Conservation (phyloP, 225 moss, liverwort and hornwort genomes). For the Marchantia paleacea region DNA sequence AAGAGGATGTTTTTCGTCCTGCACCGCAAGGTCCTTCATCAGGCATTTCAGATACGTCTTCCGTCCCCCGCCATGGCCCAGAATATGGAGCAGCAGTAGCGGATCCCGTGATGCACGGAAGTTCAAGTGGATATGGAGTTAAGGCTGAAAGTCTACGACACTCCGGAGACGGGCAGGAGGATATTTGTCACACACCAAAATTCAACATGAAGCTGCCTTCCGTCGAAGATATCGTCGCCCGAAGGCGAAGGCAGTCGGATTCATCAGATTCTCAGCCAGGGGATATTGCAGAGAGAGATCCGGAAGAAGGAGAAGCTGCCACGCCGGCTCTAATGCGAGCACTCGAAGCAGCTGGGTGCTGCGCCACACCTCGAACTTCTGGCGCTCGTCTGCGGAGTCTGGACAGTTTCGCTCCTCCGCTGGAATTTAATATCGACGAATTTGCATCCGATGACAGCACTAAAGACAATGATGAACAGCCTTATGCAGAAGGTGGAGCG, state of each 20-base stretch:
- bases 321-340: conserved; percentile 1
- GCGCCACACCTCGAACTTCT: neutral
- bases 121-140: neutral
- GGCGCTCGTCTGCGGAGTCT: neutral
- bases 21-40: neutral
- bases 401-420: neutral
- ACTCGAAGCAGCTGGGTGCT: conserved; percentile 1
- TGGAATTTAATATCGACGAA: neutral
- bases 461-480: neutral
- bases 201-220: neutral
- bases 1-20: neutral
- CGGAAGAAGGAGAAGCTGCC: neutral
- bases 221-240: conserved; percentile 8
- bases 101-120: neutral
- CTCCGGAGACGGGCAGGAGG: neutral
- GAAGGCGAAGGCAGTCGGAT: neutral
- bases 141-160: too few relatives aligned
- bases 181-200: neutral
- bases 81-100: neutral
- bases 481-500: neutral
- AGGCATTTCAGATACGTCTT: neutral
- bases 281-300: too few relatives aligned
- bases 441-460: neutral
- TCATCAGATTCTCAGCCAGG: neutral
- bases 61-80: neutral